phyloP scores from a whole-genome alignment of 768 basidiomycete genomes.

The Rhodotorula toruloides region DNA sequence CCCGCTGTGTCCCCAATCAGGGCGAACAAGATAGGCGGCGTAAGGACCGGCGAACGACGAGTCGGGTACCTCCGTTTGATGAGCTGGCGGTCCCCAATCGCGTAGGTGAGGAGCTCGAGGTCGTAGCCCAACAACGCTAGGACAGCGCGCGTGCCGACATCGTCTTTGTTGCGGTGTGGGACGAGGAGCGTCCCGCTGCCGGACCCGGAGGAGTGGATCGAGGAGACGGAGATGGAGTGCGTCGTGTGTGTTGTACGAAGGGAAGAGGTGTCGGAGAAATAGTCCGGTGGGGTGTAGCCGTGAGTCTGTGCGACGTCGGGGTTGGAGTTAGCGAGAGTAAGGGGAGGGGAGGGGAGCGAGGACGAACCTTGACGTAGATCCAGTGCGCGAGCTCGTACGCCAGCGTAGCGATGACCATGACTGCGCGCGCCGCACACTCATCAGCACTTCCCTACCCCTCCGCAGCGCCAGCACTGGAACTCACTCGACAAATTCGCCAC shows the following conservation, averaged over 20 bases:
- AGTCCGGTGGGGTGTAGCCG: conserved; percentile 15
- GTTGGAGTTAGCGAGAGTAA: background rate
- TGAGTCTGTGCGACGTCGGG: conserved; percentile 4
- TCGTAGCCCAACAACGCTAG: conserved; percentile 23
- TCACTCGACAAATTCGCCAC: conserved; percentile 27
- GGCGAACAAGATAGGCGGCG: conserved; percentile 23
- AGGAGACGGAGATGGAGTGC: background rate
- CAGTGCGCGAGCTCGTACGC: conserved; percentile 30
- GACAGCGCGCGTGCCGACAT: conserved; percentile 24
- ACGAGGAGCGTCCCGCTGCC: conserved; percentile 4
- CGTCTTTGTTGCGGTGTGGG: conserved; percentile 3
- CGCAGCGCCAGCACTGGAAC: background rate
- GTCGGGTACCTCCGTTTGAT: conserved; percentile 32
- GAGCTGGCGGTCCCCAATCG: conserved; percentile 25
- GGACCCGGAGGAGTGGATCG: conserved; percentile 7
- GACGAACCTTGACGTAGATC: conserved; percentile 26
- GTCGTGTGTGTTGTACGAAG: conserved; percentile 12
- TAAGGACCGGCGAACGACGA: conserved; percentile 7
- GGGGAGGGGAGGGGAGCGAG: background rate
- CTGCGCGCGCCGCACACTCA: background rate
- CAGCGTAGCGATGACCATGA: conserved; percentile 28
- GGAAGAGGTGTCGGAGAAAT: conserved; percentile 11
- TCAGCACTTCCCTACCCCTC: too few species aligned
- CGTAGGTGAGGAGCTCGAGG: conserved; percentile 29
- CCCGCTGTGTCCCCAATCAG: conserved; percentile 34